Base-by-base conservation (phyloP, 768 basidiomycete genomes). In the Rhizopogon vinicolor region DNA sequence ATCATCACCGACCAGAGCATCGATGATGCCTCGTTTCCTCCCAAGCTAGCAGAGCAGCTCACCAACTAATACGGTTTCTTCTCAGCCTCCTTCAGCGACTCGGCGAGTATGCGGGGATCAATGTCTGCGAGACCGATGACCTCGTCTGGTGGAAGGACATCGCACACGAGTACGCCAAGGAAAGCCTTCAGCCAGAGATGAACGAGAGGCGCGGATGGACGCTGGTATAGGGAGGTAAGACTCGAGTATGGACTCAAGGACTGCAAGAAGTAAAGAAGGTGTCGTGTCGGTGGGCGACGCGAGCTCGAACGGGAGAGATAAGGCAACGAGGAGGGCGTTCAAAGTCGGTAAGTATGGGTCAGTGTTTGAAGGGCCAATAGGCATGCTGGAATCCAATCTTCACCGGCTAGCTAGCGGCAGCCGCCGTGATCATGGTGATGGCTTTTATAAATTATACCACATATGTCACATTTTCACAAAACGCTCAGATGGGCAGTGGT, bases 31-130 rank as follows among this genome's bases (percentile, higher is more conserved):
- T 41, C 65, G 68, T 54, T 72, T 72, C 53, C 74, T 71, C 0
- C 81, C 86, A 18, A 90, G 76, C 85, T 85, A 87, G 63, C 86
- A 87, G 10, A 91, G 74, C 2, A 89, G 70, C 63, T 85, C 76
- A 0, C 78, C 87, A 9, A 92, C 70, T 56, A 80, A 86, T 8
- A 80, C 72, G n/a, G n/a, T 77, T 62, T 90, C 89, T n/a, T 83
- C 80, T 0, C 89, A 87, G n/a, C n/a, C n/a, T n/a, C n/a, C n/a
- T 3, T 74, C 68, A 0, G 22, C 22, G 2, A 22, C n/a, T n/a
- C n/a, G n/a, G 87, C 88, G 4, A 91, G 77, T 35, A 74, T 72
- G 29, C 80, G 71, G 1, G 88, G 88, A 56, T 91, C 88, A 37
- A 91, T 66, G 35, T 77, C 74, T 57, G 80, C 80, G 7, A 91